phyloP scores from a whole-genome alignment of 352 stramenopile genomes.

The Phytophthora pinifolia region DNA sequence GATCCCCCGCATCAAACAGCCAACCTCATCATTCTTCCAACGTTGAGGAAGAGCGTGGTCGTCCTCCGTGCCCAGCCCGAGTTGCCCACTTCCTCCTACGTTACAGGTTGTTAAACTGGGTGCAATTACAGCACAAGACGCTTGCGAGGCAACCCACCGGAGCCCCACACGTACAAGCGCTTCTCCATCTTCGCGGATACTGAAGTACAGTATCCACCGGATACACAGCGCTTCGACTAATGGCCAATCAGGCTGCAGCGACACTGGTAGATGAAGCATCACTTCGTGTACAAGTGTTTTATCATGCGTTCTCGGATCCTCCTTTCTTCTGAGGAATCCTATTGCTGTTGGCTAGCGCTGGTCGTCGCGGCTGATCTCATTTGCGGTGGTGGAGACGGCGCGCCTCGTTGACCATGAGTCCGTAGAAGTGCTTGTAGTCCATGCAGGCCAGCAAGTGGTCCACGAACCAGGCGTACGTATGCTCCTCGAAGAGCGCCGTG shows the following conservation, averaged over 20 bases:
- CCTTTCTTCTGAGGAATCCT: neutral
- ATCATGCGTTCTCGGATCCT: slow-evolving; percentile 6
- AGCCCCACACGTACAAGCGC: slow-evolving; percentile 58
- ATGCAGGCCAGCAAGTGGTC: slow-evolving; percentile 77
- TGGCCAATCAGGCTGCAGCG: too few relatives aligned
- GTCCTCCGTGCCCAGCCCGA: slow-evolving; percentile 51
- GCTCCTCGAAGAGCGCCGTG: slow-evolving; percentile 68
- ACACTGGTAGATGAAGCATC: too few relatives aligned
- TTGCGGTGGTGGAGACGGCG: slow-evolving; percentile 60
- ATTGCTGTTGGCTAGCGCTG: neutral
- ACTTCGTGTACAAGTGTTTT: too few relatives aligned
- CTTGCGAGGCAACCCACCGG: slow-evolving; percentile 30
- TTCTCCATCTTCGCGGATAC: slow-evolving; percentile 18
- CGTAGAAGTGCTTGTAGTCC: slow-evolving; percentile 84
- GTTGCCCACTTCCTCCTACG: slow-evolving; percentile 61
- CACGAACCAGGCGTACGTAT: slow-evolving; percentile 76
- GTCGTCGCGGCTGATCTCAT: slow-evolving; percentile 22
- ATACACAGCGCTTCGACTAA: slow-evolving; percentile 10
- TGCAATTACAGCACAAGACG: neutral
- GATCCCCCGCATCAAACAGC: neutral
- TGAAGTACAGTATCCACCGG: too few relatives aligned
- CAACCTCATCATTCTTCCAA: slow-evolving; percentile 26
- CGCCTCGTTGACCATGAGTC: slow-evolving; percentile 79
- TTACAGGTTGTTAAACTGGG: neutral
- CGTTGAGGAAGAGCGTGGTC: slow-evolving; percentile 62